phyloP scores from a whole-genome alignment of 495 filamentous ascomycete species.

The Eremomyces bilateralis region DNA sequence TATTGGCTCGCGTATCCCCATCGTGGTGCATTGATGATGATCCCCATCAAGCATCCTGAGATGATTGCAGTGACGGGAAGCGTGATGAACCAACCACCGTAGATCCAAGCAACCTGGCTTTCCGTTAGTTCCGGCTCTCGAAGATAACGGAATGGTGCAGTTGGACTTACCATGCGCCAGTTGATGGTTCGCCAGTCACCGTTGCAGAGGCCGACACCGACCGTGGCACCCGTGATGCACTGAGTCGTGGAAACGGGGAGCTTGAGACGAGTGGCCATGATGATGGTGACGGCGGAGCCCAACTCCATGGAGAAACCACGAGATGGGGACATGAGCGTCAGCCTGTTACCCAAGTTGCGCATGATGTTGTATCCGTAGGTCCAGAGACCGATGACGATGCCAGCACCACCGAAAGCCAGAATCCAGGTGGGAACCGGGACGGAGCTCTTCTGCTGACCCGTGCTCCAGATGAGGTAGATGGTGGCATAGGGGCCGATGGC shows the following conservation, averaged over 20 bases:
- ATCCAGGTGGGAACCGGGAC: slow-evolving; percentile 34
- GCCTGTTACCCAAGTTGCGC: slow-evolving; percentile 43
- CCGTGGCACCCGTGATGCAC: slow-evolving; percentile 20
- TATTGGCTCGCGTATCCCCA: slow-evolving; percentile 6
- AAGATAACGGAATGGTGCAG: background rate
- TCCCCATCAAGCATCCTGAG: slow-evolving; percentile 35
- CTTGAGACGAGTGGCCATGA: slow-evolving; percentile 36
- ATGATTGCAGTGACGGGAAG: slow-evolving; percentile 40
- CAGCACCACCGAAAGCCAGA: slow-evolving; percentile 17
- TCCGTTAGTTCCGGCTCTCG: slow-evolving; percentile 18
- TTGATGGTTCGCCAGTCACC: slow-evolving; percentile 33
- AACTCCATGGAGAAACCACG: slow-evolving; percentile 43
- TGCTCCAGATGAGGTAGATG: slow-evolving; percentile 45
- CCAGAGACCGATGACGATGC: slow-evolving; percentile 33
- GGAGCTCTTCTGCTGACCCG: slow-evolving; percentile 27
- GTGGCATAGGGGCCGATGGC: slow-evolving; percentile 53
- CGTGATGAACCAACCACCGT: slow-evolving; percentile 37
- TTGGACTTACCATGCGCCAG: slow-evolving; percentile 29
- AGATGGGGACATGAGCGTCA: slow-evolving; percentile 42
- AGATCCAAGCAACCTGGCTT: slow-evolving; percentile 30
- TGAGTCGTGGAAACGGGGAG: slow-evolving; percentile 27
- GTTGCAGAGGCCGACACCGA: slow-evolving; percentile 20
- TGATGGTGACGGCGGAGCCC: slow-evolving; percentile 42
- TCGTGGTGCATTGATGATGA: slow-evolving; percentile 35
- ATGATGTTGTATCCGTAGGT: slow-evolving; percentile 54